Evolutionary conservation across 106 monocot species (phyloP).

Genomic region (Dioscorea dumetorum): DNA sequence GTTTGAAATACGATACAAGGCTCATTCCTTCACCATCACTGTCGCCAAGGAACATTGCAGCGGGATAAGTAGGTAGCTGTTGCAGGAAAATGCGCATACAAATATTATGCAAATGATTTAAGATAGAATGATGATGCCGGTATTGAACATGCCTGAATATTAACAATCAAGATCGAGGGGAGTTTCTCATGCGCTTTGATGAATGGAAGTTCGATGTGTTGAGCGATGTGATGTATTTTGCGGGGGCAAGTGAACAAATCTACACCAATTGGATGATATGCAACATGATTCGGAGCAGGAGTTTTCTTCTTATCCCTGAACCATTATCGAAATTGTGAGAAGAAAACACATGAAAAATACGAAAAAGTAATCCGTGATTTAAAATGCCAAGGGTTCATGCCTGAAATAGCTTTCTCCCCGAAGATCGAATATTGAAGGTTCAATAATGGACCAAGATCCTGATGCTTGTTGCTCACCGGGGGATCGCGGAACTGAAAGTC

Average conservation of each 20-base stretch:
- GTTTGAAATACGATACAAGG: conserved; percentile 79
- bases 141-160: conserved; percentile 65
- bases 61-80: conserved; percentile 90
- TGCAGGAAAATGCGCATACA: neutral
- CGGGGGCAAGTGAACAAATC: conserved; percentile 47
- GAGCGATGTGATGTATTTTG: conserved; percentile 65
- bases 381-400: conserved; percentile 28
- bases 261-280: conserved; percentile 62
- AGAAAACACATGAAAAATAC: neutral
- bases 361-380: neutral
- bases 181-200: conserved; percentile 63
- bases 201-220: conserved; percentile 76
- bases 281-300: conserved; percentile 49
- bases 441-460: conserved; percentile 73
- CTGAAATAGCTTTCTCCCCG: conserved; percentile 88
- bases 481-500: conserved; percentile 48
- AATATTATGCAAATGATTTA: neutral
- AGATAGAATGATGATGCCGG: too few relatives aligned
- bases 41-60: conserved; percentile 82
- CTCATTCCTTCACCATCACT: conserved; percentile 86
- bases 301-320: conserved; percentile 59
- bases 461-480: conserved; percentile 32
- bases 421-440: conserved; percentile 83
- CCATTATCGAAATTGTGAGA: neutral
- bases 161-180: conserved; percentile 86